A percentile compares a stretch with the other conserved stretches of the same genome.
phyloP scores from a whole-genome alignment of 1,284 basidiomycete species.

The Trametes versicolor region DNA sequence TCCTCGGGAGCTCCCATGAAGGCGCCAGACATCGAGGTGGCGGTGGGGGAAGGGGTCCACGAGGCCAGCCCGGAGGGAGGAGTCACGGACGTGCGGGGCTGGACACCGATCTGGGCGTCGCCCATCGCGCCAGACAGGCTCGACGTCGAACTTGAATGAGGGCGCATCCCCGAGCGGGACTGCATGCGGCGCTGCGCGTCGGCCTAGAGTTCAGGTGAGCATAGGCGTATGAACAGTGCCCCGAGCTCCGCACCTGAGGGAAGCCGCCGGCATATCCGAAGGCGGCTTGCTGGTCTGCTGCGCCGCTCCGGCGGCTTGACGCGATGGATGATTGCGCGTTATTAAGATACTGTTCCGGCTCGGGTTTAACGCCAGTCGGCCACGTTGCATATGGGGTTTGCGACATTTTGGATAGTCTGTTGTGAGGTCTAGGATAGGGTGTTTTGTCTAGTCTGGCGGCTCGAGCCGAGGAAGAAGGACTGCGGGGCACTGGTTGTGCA shows the following conservation, averaged over 20 bases:
- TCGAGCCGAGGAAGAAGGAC: conserved; percentile 36
- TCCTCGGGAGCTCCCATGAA: conserved; percentile 29
- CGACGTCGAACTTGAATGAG: conserved; percentile 49
- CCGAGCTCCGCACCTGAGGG: conserved; percentile 35
- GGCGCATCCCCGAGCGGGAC: conserved; percentile 28
- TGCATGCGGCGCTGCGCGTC: conserved; percentile 31
- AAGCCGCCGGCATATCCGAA: conserved; percentile 37
- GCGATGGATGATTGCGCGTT: conserved; percentile 33
- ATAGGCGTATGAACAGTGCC: background rate
- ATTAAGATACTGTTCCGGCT: conserved; percentile 38
- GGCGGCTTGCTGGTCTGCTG: conserved; percentile 43
- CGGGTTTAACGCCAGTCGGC: conserved; percentile 39
- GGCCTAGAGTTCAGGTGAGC: conserved; percentile 10
- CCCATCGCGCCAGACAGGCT: conserved; percentile 73
- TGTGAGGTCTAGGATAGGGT: conserved; percentile 31
- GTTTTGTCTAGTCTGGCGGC: conserved; percentile 31
- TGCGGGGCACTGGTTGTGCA: conserved; percentile 34
- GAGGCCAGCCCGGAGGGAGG: conserved; percentile 47
- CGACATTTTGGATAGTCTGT: conserved; percentile 40
- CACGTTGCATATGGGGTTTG: conserved; percentile 41
- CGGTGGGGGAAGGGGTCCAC: conserved; percentile 39
- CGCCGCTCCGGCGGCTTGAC: conserved; percentile 38
- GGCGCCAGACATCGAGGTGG: conserved; percentile 26
- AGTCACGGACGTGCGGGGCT: conserved; percentile 44
- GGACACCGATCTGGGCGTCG: conserved; percentile 54